Percentiles rank a stretch among this genome's conserved stretches.
These are phyloP conservation scores for Camillea tinctor DNA, from an alignment of 2,329 filamentous ascomycete genomes.

Conservation along the genomic window DNA sequence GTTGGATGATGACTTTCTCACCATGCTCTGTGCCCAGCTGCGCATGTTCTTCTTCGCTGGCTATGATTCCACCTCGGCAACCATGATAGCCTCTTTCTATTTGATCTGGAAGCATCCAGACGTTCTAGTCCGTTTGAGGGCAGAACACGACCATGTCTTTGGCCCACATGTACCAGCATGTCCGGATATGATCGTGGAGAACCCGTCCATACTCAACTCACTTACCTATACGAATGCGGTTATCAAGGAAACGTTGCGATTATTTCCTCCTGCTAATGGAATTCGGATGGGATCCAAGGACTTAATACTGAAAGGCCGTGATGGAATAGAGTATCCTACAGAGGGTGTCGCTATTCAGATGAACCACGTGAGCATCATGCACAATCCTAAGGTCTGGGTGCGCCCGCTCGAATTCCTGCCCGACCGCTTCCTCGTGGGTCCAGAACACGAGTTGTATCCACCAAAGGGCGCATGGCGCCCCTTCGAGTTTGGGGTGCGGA, in stretches of 20 bases:
- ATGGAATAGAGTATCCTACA: conserved; percentile 45
- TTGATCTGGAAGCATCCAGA: conserved; percentile 31
- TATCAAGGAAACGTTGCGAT: conserved; percentile 53
- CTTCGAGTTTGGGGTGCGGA: conserved; percentile 54
- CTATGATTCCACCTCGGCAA: conserved; percentile 39
- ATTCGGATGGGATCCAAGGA: conserved; percentile 39
- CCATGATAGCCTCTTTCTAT: conserved; percentile 32
- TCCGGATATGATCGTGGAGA: conserved; percentile 38
- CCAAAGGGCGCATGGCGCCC: conserved; percentile 50
- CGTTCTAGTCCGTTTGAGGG: conserved; percentile 29
- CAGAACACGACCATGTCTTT: conserved; percentile 53
- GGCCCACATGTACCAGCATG: conserved; percentile 40
- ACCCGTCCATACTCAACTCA: conserved; percentile 48
- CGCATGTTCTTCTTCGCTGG: conserved; percentile 39
- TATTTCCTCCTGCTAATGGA: conserved; percentile 51
- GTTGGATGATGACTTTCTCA: conserved; percentile 28
- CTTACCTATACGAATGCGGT: conserved; percentile 54
- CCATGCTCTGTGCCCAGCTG: conserved; percentile 32
- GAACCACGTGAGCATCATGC: conserved; percentile 38
- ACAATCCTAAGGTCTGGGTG: conserved; percentile 41
- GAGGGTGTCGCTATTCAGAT: conserved; percentile 43
- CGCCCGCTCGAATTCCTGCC: conserved; percentile 46
- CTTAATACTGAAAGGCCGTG: conserved; percentile 41
- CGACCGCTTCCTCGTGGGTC: conserved; percentile 43
- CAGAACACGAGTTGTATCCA: conserved; percentile 34